These are phyloP conservation scores for Euclidium syriacum DNA, from an alignment of 345 rosid species.

Conservation along the genomic window DNA sequence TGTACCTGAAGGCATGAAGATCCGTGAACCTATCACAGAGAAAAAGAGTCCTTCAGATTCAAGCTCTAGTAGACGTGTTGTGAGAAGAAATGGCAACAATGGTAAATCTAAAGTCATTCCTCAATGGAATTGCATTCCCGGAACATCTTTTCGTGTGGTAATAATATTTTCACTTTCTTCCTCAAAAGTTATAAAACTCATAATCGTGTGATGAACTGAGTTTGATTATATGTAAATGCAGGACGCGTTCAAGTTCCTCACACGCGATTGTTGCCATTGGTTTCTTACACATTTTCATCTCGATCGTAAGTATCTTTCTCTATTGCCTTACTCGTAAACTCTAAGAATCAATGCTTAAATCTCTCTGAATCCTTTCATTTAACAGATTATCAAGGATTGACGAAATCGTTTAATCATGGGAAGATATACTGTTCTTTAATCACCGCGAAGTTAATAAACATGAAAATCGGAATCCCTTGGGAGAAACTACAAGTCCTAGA, in stretches of 20 bases:
- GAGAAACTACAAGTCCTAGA: conserved; percentile 64
- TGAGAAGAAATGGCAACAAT: conserved; percentile 34
- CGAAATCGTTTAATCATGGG: conserved; percentile 82
- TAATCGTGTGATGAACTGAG: background rate
- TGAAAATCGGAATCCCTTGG: conserved; percentile 91
- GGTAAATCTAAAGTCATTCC: conserved; percentile 60
- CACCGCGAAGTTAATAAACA: conserved; percentile 79
- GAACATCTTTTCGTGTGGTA: conserved; percentile 97
- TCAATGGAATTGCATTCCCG: conserved; percentile 71
- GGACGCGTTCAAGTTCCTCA: conserved; percentile 95
- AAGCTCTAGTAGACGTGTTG: conserved; percentile 26
- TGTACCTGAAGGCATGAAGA: conserved; percentile 37
- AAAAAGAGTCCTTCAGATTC: conserved; percentile 36
- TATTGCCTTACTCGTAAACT: too few relatives aligned
- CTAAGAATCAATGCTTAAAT: background rate
- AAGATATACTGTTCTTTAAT: conserved; percentile 83
- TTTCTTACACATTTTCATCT: conserved; percentile 96
- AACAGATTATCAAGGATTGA: conserved; percentile 97
- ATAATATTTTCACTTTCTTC: conserved; percentile 1
- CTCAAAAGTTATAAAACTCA: background rate
- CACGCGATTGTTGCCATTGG: conserved; percentile 92
- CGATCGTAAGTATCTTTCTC: conserved; percentile 68
- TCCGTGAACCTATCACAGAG: conserved; percentile 23
- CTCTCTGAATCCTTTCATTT: conserved; percentile 4
- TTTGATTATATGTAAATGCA: conserved; percentile 37